Evolutionary conservation across 2,329 filamentous ascomycete species (phyloP), one percentile per base, ranked within the genome.

Genomic region (Cordyceps militaris): DNA sequence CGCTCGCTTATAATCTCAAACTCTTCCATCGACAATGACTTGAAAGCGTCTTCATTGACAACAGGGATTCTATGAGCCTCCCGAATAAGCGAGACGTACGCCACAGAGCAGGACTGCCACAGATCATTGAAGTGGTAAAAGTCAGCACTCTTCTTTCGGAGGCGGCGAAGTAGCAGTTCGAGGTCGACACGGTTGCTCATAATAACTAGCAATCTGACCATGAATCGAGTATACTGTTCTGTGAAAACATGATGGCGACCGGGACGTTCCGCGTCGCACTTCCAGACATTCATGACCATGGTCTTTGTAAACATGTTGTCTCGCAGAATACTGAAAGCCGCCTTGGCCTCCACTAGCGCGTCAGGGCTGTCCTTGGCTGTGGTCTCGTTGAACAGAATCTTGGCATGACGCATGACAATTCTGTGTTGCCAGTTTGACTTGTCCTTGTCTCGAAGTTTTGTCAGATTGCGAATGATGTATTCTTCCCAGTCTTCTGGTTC

Each of bases 391-490:
- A 81, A 83, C 8, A 84, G 65, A 21, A 85, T 80, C 34, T 73
- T 74, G 1, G 82, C 78, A 65, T 89, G 86, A 24, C 91, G 85
- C 66, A 87, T 86, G 55, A 91, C 89, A 74, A 97, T 91, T 21
- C 92, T 87, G 69, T 97, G 92, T 67, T 97, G 92, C 92, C 92
- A 97, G 65, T 94, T 93, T 0, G 89, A 88, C 75, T 96, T 95
- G 72, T 97, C 92, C 60, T 91, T 91, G 50, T 84, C 82, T 13
- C 79, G 77, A 10, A 85, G 67, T 55, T 76, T 76, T 8, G 72
- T 72, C 42, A 85, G 66, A 47, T 74, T 80, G 49, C 74, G 74
- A 40, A 83, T 78, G 6, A 84, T 71, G 51, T 79, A 82, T 34
- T 74, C 73, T 48, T 83, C 77, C 81, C 82, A 79, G 72, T 83